These are phyloP conservation scores for Penicillium cinerascens DNA, from an alignment of 495 filamentous ascomycete species.

Conservation along the genomic window DNA sequence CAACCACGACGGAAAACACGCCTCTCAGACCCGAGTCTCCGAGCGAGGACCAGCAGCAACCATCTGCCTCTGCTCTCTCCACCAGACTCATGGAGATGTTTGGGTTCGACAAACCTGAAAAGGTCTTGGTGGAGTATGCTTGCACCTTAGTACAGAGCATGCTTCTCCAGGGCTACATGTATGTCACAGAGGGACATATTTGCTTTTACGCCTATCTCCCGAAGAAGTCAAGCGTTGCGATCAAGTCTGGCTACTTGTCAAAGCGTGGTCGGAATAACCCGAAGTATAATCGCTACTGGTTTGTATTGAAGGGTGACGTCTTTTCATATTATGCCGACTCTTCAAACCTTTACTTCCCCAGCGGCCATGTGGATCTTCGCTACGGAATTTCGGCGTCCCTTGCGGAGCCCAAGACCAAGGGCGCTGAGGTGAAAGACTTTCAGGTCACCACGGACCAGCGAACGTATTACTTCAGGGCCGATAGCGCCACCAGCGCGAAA, in stretches of 20 bases:
- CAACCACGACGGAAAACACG: conserved; percentile 18
- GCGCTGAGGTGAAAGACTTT: conserved; percentile 66
- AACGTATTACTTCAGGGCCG: conserved; percentile 84
- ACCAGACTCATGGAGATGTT: conserved; percentile 84
- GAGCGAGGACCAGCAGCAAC: conserved; percentile 21
- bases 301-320: conserved; percentile 90
- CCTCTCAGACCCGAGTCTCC: conserved; percentile 16
- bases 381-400: conserved; percentile 86
- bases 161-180: conserved; percentile 92
- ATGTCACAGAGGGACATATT: conserved; percentile 88
- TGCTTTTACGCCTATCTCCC: conserved; percentile 97
- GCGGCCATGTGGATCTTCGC: conserved; percentile 85
- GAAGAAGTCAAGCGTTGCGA: conserved; percentile 74
- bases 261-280: conserved; percentile 91
- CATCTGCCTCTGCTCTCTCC: conserved; percentile 50
- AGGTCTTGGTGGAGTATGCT: conserved; percentile 87
- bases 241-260: conserved; percentile 83
- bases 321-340: conserved; percentile 88
- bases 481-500: conserved; percentile 82
- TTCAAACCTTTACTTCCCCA: conserved; percentile 85
- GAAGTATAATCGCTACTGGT: conserved; percentile 93
- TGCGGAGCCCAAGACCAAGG: conserved; percentile 63
- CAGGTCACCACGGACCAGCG: conserved; percentile 77
- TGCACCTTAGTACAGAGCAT: conserved; percentile 94
- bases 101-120: conserved; percentile 74